Conservation (phyloP, 345 rosid species). For the Angophora floribunda region DNA sequence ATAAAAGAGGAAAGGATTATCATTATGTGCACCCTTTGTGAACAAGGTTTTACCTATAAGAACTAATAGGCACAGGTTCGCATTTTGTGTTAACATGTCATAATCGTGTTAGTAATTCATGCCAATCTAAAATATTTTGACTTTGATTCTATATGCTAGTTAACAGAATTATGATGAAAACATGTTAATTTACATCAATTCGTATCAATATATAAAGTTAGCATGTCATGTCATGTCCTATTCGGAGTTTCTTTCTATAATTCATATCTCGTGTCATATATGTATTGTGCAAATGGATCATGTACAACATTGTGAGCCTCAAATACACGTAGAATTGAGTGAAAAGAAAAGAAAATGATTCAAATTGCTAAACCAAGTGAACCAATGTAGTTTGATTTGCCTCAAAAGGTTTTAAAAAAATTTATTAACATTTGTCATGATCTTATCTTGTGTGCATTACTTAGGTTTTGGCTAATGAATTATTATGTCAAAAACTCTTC, state of each 20-base stretch:
- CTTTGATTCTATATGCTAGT: not conserved
- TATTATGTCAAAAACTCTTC: not conserved
- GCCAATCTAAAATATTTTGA: not conserved
- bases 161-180: not conserved
- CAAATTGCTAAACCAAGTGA: not conserved
- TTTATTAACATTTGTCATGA: not conserved
- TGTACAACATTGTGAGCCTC: not conserved
- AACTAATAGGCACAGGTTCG: not conserved
- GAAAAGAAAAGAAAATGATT: not conserved
- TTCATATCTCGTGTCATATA: not conserved
- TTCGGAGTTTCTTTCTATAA: not conserved
- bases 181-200: not conserved
- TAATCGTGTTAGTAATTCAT: not conserved
- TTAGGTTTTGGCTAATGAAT: not conserved
- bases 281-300: not conserved
- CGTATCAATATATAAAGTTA: not conserved
- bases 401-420: not conserved
- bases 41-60: not conserved
- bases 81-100: not conserved
- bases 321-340: not conserved
- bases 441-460: too few relatives aligned
- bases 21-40: not conserved
- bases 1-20: not conserved
- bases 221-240: not conserved
- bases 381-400: not conserved